phyloP scores from a whole-genome alignment of 2,329 filamentous ascomycete genomes.

The Fusarium concolor region DNA sequence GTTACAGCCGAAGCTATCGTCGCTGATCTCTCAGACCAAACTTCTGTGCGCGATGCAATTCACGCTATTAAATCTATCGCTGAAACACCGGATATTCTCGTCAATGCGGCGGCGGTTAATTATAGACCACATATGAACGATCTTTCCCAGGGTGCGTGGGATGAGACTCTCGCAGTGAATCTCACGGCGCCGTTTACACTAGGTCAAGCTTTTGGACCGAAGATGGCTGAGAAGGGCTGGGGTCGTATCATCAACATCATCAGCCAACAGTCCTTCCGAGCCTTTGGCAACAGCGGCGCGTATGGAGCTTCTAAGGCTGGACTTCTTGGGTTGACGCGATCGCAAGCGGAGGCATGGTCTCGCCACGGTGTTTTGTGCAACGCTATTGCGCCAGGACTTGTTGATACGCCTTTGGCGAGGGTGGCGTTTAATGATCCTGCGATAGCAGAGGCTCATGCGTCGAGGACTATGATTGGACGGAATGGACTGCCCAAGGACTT shows the following conservation, averaged over 20 bases:
- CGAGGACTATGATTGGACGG: slow-evolving; percentile 47
- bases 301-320: slow-evolving; percentile 51
- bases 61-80: slow-evolving; percentile 37
- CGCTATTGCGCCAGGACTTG: slow-evolving; percentile 49
- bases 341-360: slow-evolving; percentile 53
- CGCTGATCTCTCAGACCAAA: slow-evolving; percentile 32
- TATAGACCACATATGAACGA: slow-evolving; percentile 47
- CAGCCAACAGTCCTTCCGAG: slow-evolving; percentile 50
- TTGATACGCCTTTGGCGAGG: slow-evolving; percentile 46
- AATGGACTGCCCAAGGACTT: slow-evolving; percentile 50
- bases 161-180: slow-evolving; percentile 49
- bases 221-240: slow-evolving; percentile 48
- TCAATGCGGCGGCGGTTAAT: slow-evolving; percentile 50
- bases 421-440: slow-evolving; percentile 39
- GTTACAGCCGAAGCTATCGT: slow-evolving; percentile 40
- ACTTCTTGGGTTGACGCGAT: slow-evolving; percentile 48
- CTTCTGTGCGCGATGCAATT: slow-evolving; percentile 26
- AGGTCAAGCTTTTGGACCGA: slow-evolving; percentile 49
- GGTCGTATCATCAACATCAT: slow-evolving; percentile 52
- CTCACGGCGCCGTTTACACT: slow-evolving; percentile 50
- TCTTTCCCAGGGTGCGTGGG: slow-evolving; percentile 47
- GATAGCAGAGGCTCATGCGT: slow-evolving; percentile 41
- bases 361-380: slow-evolving; percentile 50
- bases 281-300: slow-evolving; percentile 50
- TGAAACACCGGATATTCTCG: slow-evolving; percentile 49